Conservation (phyloP, 2,329 filamentous ascomycete species). For the Neonectria faginata region DNA sequence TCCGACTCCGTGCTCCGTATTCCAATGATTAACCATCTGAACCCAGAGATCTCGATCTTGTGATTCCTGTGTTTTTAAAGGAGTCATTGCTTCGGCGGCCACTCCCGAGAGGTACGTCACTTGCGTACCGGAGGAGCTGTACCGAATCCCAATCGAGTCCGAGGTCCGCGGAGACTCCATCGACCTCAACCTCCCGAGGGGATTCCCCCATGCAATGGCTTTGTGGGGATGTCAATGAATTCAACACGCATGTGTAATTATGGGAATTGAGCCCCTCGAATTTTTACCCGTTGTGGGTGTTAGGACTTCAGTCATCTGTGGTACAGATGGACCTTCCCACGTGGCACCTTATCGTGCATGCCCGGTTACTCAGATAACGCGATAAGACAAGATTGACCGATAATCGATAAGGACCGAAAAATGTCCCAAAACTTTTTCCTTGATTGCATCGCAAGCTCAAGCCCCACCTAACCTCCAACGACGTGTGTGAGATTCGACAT, state of each 20-base stretch:
- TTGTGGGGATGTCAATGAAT: background rate
- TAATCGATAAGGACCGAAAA: slow-evolving; percentile 45
- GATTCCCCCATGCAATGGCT: background rate
- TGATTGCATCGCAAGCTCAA: slow-evolving; percentile 24
- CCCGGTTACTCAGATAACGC: background rate
- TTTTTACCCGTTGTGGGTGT: background rate
- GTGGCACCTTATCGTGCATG: slow-evolving; percentile 3
- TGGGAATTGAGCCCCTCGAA: background rate
- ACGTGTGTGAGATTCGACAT: slow-evolving; percentile 30
- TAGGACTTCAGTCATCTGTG: background rate
- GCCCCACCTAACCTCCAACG: slow-evolving; percentile 42
- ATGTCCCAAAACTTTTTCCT: slow-evolving; percentile 38
- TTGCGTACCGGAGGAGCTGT: slow-evolving; percentile 17
- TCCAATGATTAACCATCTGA: slow-evolving; percentile 16
- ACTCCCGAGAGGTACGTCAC: slow-evolving; percentile 29
- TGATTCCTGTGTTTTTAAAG: slow-evolving; percentile 10
- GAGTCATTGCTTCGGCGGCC: slow-evolving; percentile 24
- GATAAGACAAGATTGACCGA: slow-evolving; percentile 31
- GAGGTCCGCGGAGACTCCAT: background rate
- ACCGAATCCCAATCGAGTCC: background rate
- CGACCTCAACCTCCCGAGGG: background rate
- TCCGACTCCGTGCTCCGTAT: slow-evolving; percentile 15
- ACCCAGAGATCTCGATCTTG: slow-evolving; percentile 28
- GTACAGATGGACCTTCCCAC: background rate
- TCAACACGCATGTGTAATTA: background rate